Base-by-base conservation (phyloP, 352 stramenopile genomes). In the Lagenidium giganteum region DNA sequence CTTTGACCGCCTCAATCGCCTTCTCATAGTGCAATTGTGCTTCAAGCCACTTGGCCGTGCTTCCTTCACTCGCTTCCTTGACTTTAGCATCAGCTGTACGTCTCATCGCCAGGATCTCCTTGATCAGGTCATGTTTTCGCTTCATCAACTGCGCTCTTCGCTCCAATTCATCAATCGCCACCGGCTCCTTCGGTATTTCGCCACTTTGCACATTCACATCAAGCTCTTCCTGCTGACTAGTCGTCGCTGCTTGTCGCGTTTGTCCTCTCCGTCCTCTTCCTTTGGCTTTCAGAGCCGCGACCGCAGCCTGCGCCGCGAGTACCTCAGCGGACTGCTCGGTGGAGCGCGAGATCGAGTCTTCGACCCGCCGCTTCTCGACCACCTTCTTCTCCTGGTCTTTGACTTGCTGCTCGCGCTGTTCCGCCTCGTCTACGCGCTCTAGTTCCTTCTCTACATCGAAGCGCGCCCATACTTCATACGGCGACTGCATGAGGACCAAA, bases 401-500 rank as follows among this genome's bases (percentile, higher is more conserved):
- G 26, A 0, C 4, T 22, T 40, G 44, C 35, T 60, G 37, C 34
- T 68, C 49, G 33, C 51, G 58, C 14, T 70, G 39, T 32, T 71
- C 58, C 20, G 42, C 41, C 32, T 62, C 27, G 25, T 89, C 73
- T 36, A 85, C 62, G 42, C 56, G 69, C 57, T 49, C 57, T 13
- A 89, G 61, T 48, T 84, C 77, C 31, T 67, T 57, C 23, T 89
- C 77, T 21, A 85, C 77, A 51, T 89, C 73, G 50, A 72, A 89
- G 38, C 57, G 66, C 36, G 55, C 64, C 77, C 77, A 89, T 18
- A 60, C 59, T 5, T 61, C 62, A 47, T 89, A 89, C 35, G 61
- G 78, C 12, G 51, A 57, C 33, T 40, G 26, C 42, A 39, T 31
- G n/a, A n/a, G n/a, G n/a, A n/a, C n/a, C n/a, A n/a, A n/a, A n/a